Base-by-base conservation (phyloP, 2,329 filamentous ascomycete genomes). In the Knufia petricola region DNA sequence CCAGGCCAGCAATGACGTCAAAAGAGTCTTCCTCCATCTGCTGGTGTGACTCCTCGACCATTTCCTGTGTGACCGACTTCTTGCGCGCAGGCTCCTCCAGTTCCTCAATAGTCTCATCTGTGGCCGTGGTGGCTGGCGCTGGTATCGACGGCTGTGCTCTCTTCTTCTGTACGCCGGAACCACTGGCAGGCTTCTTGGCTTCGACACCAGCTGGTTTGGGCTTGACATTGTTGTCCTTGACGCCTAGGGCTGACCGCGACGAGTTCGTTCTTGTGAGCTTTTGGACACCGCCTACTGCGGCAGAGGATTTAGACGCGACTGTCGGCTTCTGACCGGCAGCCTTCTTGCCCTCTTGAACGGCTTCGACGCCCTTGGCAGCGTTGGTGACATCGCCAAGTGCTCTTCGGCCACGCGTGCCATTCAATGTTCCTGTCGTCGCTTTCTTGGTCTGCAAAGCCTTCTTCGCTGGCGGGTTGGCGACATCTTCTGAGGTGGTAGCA, bases 331-430 rank as follows among this genome's bases (percentile, higher is more conserved):
- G 74, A 34, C 68, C 68, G 31, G 72, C 65, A 39, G 73, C 69
- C 75, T 94, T 95, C 75, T 94, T 94, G 58, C 76, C 79, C 49
- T 86, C 84, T 49, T 68, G 75, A 63, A 55, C 59, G 47, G 86
- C 85, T 41, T 77, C 76, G 67, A 67, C 66, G 13, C 58, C 58
- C 55, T 95, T 96, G 60, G 81, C 81, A 55, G 94, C 84, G 70
- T 98, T 98, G 78, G 88, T 96, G 59, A 95, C 85, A 72, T 98
- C 92, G 50, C 86, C 88, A 31, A 98, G 77, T 60, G 84, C 79
- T 63, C 92, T 87, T 72, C 85, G 92, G 63, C 84, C 78, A 52
- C 73, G 74, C 41, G 74, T 67, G 60, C 73, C 68, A 54, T 64
- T 68, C 52, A 68, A 64, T 42, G 74, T 66, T 45, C 72, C 69